Conservation (phyloP, 1,284 basidiomycete genomes). For the Microbotryum silenes-acaulis region DNA sequence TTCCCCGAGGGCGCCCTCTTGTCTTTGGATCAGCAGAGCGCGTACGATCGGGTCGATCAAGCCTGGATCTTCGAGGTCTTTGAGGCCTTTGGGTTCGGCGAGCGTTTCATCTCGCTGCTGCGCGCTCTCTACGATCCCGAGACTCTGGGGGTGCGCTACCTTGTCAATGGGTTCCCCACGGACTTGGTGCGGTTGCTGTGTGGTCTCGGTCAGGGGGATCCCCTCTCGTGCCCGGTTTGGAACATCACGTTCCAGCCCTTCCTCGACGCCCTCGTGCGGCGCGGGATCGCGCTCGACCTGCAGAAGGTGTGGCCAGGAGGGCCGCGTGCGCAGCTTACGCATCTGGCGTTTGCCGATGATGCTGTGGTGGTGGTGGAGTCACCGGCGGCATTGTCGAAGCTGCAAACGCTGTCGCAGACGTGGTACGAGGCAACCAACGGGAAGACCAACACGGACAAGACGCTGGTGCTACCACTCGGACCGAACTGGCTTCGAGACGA, state of each 20-base stretch:
- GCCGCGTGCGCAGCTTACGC: neutral
- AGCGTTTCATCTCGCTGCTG: neutral
- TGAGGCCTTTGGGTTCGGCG: neutral
- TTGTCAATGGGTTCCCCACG: constrained; percentile 4
- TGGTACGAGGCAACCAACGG: neutral
- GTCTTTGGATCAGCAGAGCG: neutral
- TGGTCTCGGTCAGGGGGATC: constrained; percentile 6
- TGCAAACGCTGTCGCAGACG: neutral
- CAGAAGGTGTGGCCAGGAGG: no score
- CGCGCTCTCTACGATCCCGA: neutral
- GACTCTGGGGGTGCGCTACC: neutral
- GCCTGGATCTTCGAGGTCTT: constrained; percentile 1
- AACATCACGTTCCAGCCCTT: constrained; percentile 7
- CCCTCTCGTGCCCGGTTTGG: constrained; percentile 3
- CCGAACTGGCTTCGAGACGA: no score
- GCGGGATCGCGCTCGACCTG: neutral
- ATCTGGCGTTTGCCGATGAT: constrained; percentile 7
- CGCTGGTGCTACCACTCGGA: no score
- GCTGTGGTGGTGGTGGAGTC: neutral
- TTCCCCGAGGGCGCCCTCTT: neutral
- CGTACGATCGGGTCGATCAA: constrained; percentile 6
- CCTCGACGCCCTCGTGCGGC: constrained; percentile 2
- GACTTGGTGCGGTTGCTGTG: neutral
- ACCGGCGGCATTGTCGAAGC: neutral
- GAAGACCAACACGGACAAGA: no score